Evolutionary conservation across 345 rosid genomes (phyloP).

Genomic region (Brassica incana): DNA sequence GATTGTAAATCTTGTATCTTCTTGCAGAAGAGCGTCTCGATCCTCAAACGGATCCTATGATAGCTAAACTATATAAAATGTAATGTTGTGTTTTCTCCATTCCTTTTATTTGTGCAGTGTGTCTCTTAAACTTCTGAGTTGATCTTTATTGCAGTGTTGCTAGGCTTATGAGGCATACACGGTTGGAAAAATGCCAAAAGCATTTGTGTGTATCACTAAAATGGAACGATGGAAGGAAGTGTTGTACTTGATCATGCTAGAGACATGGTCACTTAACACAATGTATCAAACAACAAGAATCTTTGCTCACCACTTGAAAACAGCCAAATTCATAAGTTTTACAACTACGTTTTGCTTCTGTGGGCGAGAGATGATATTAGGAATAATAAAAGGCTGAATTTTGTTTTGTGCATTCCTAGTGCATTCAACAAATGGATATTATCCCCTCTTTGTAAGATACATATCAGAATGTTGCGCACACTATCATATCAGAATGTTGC

Average conservation of each 20-base stretch:
- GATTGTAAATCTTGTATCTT: no score
- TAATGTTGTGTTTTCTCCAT: conserved; percentile 26
- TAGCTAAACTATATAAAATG: conserved; percentile 76
- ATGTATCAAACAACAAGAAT: conserved; percentile 88
- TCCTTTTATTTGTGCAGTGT: neutral
- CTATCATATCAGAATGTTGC: neutral
- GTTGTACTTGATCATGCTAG: conserved; percentile 81
- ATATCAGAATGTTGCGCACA: no score
- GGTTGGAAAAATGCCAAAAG: conserved; percentile 84
- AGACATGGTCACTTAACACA: conserved; percentile 94
- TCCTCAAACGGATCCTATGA: conserved; percentile 66
- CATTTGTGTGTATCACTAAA: conserved; percentile 73
- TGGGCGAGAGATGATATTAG: conserved; percentile 85
- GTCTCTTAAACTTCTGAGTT: neutral
- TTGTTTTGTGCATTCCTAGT: conserved; percentile 81
- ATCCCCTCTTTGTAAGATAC: conserved; percentile 86
- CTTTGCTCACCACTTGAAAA: conserved; percentile 75
- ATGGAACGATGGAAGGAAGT: conserved; percentile 85
- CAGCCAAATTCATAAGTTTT: conserved; percentile 71
- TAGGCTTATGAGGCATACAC: conserved; percentile 72
- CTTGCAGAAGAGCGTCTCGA: conserved; percentile 63
- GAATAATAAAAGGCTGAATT: conserved; percentile 80
- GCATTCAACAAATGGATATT: conserved; percentile 93
- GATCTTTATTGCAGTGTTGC: conserved; percentile 60
- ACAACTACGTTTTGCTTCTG: conserved; percentile 80